phyloP scores from a whole-genome alignment of 768 basidiomycete species.

The Rickenella mellea region DNA sequence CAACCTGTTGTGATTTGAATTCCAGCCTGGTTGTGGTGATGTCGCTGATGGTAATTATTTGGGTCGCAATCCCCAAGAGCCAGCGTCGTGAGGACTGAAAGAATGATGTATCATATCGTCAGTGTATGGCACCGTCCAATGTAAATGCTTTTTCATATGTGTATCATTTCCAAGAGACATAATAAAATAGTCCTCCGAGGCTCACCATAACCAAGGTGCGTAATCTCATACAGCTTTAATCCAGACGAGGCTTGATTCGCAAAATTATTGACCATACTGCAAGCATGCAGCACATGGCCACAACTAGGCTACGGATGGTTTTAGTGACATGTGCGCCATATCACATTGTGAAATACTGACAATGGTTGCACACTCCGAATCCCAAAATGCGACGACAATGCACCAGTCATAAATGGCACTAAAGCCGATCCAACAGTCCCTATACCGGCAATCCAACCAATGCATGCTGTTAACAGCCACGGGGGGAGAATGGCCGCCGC shows the following conservation, averaged over 20 bases:
- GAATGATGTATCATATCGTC: too few species aligned
- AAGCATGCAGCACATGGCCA: too few species aligned
- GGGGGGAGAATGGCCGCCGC: slow-evolving; percentile 58
- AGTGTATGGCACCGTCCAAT: too few species aligned
- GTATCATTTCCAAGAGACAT: too few species aligned
- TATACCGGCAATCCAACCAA: slow-evolving; percentile 28
- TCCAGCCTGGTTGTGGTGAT: slow-evolving; percentile 30
- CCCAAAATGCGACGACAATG: slow-evolving; percentile 51
- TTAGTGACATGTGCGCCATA: too few species aligned
- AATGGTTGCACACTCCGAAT: slow-evolving; percentile 54
- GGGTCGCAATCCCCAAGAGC: slow-evolving; percentile 30
- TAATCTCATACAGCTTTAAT: too few species aligned
- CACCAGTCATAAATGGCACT: slow-evolving; percentile 65
- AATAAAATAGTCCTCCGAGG: too few species aligned
- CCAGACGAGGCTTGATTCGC: too few species aligned
- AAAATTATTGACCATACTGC: too few species aligned
- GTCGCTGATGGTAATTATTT: slow-evolving; percentile 29
- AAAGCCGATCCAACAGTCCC: slow-evolving; percentile 67
- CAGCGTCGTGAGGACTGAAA: slow-evolving; percentile 3
- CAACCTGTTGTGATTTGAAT: background rate
- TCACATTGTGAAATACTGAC: slow-evolving; percentile 26
- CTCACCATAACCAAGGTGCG: too few species aligned
- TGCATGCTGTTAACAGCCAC: slow-evolving; percentile 52
- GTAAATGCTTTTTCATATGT: too few species aligned
- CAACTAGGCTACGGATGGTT: too few species aligned